phyloP scores from a whole-genome alignment of 352 stramenopile species.

The Pythium periplocum region DNA sequence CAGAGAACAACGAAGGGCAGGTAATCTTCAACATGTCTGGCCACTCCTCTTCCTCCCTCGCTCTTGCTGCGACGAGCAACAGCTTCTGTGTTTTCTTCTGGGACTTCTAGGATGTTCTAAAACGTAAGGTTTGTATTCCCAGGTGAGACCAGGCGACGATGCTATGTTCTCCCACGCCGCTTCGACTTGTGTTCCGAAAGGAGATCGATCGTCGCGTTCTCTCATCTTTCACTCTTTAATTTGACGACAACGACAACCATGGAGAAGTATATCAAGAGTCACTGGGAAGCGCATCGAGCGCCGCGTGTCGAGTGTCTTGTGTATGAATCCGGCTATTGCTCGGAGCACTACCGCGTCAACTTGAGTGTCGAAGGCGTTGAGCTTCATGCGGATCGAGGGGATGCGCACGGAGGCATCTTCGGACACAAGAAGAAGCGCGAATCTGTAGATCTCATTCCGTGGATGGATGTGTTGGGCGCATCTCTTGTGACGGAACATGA shows the following conservation, averaged over 20 bases:
- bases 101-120: too few species aligned
- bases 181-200: too few species aligned
- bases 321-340: conserved; percentile 9
- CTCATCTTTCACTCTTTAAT: too few species aligned
- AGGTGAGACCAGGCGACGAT: too few species aligned
- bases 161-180: too few species aligned
- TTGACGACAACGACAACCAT: not conserved
- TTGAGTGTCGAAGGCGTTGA: conserved; percentile 32
- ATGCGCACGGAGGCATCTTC: conserved; percentile 5
- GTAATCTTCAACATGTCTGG: too few species aligned
- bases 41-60: too few species aligned
- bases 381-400: conserved; percentile 14
- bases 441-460: conserved; percentile 31
- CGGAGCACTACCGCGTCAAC: conserved; percentile 20
- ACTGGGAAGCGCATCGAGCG: conserved; percentile 15
- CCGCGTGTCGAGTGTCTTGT: conserved; percentile 13
- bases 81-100: too few species aligned
- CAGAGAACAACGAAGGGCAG: too few species aligned
- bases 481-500: conserved; percentile 20
- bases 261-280: conserved; percentile 15
- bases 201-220: too few species aligned
- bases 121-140: too few species aligned
- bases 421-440: conserved; percentile 21
- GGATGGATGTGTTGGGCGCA: conserved; percentile 37
- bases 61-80: too few species aligned